A percentile compares a stretch with the other conserved stretches of the same genome.
Conservation (phyloP, 768 basidiomycete genomes). For the Suillus subaureus region DNA sequence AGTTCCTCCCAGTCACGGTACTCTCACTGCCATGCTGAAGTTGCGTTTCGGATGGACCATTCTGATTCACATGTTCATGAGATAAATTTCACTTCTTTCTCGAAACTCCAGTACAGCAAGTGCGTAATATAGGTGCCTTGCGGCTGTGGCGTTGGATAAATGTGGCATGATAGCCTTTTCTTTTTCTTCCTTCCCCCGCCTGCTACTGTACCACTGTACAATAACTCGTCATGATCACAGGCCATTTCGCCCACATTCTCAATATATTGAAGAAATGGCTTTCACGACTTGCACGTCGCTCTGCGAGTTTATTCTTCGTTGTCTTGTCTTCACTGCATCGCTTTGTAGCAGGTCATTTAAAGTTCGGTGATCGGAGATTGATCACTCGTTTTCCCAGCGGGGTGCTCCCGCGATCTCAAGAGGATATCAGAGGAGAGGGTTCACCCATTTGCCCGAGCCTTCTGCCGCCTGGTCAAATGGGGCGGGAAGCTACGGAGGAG, state of each 20-base stretch:
- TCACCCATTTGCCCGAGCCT: background rate
- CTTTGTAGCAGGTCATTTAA: background rate
- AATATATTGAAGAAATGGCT: conserved; percentile 3
- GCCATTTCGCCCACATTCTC: background rate
- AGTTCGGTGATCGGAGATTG: background rate
- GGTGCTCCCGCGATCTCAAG: background rate
- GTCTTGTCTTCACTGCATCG: background rate
- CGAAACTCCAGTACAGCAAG: background rate
- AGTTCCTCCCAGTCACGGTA: background rate
- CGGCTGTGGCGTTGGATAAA: background rate
- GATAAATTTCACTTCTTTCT: background rate
- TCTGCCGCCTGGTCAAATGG: background rate
- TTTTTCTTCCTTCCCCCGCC: background rate
- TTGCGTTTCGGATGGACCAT: background rate
- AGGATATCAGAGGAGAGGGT: background rate
- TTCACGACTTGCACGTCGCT: conserved; percentile 6
- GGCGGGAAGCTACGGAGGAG: background rate
- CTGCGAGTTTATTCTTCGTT: background rate
- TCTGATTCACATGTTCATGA: background rate
- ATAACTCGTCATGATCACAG: background rate
- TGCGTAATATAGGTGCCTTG: background rate
- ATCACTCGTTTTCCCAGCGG: background rate
- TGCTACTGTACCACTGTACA: background rate
- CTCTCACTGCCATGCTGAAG: background rate
- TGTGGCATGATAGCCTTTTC: background rate